Evolutionary conservation across 2,329 filamentous ascomycete genomes (phyloP), one percentile per base, ranked within the genome.

Genomic region (Hirsutella thompsonii): DNA sequence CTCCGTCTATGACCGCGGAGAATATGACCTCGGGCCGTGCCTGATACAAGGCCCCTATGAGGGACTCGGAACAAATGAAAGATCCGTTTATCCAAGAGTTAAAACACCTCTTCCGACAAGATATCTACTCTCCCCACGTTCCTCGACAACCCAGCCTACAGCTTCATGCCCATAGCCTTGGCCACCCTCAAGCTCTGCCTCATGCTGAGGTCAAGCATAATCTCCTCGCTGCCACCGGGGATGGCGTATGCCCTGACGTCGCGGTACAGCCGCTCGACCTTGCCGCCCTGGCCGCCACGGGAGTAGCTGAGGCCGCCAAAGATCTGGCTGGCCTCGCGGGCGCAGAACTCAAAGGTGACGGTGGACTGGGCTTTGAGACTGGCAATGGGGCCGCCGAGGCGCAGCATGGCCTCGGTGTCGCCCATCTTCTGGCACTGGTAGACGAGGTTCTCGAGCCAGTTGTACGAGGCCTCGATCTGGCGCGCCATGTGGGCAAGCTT

Each of bases 401-500:
- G 85, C 54, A 96, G 70, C 87, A 95, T 96, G 44, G 90, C 90
- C 67, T 96, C 87, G 39, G 82, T 88, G 61, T 96, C 88, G 47
- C 79, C 79, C 90, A 96, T 96, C 64, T 79, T 79, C 64, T 88
- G 68, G 68, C 86, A 92, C 66, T 98, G 92, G 70, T 79, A 95
- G 61, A 96, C 81, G 47, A 96, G 68, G 60, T 86, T 93, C 72
- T 98, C 92, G 44, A 96, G 76, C 92, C 92, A 98, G 64, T 83
- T 84, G 68, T 92, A 92, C n/a, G 81, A 85, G 20, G 92, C 88
- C 66, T 98, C 92, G 61, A 96, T 94, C 67, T 96, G 92, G 43
- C 92, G 81, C 3, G 88, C 90, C 92, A 98, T 98, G 64, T 96
- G 85, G 2, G 92, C 92, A 35, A 98, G 82, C 71, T 96, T 96